Base-by-base conservation (phyloP, 257 asterid species). In the Scutellaria galericulata region DNA sequence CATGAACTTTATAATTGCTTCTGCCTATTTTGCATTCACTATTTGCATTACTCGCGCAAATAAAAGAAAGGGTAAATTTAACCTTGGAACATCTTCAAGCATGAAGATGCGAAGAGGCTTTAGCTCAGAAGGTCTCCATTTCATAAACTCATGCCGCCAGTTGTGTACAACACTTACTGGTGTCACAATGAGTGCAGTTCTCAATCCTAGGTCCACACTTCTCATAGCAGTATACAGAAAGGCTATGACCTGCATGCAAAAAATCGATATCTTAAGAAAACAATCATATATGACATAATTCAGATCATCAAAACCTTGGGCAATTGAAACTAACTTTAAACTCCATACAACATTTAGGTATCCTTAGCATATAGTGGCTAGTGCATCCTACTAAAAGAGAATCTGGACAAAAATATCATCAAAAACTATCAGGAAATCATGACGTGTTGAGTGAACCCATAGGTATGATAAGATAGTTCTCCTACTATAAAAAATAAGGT, bases 21-120 rank as follows among this genome's bases (percentile, higher is more conserved):
- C 71, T 11, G 31, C 46, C 46, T 66, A 15, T 40, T 46, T 18
- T 58, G 57, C 54, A 58, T 35, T 12, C 53, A n/a, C 27, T 54
- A 22, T 64, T 58, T 77, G 45, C 45, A 59, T 59, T 27, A 37
- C 71, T 14, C 62, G 46, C 47, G 59, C 42, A 40, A 46, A 41
- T 9, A 65, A 24, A 57, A 66, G 20, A 80, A 51, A 52, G 37
- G 73, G 56, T 4, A 31, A 31, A 18, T 18, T 18, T 18, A 79
- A 92, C 99, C 98, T 89, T 68, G 93, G 86, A 81, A 86, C 99
- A 83, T 94, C 99, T 82, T 94, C 93, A 68, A 91, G 90, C 99
- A 92, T 94, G 83, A 75, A 92, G 80, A 87, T 85, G 39, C 95
- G 95, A 58, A 92, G 92, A 78, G 98, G 90, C 85, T 94, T 92